Evolutionary conservation across 2,329 filamentous ascomycete species (phyloP), one percentile per base, ranked within the genome.

Genomic region (Leptodontidium sp.): DNA sequence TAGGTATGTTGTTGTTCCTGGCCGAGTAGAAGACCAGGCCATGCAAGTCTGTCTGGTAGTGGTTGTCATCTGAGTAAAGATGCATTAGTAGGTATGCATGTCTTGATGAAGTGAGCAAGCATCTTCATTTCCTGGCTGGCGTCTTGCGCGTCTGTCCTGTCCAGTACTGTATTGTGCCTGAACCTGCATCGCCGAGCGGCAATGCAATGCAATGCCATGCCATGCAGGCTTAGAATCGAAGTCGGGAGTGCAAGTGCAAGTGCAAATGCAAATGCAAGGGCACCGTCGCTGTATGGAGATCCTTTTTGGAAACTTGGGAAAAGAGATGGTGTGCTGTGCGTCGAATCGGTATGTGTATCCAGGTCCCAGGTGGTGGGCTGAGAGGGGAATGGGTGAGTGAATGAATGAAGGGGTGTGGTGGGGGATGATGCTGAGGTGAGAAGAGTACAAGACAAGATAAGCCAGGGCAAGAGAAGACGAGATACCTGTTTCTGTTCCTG

Each of bases 351-450:
- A 17, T 50, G n/a, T 50, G n/a, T 26, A 2, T 43, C 40, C 24
- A 43, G 12, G 50, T 43, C 61, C 24, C 21, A 52, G 43, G 32
- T 21, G 21, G 35, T 64, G 61, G 38, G 49, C 61, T 61, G 55
- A 59, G 55, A 59, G 55, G 52, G 53, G n/a, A 47, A 2, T 45
- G 29, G 6, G 6, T 32, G 29, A 32, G 6, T n/a, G 29, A 32
- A 32, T 32, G 29, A 32, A 32, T n/a, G 57, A 43, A 45, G 24
- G 38, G 35, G 57, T 43, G 57, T 59, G 35, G 57, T 35, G 40
- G 59, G 59, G 21, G 59, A 32, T 24, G 47, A 49, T 62, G 59
- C 43, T 62, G 59, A 62, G 24, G 26, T 50, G 59, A 62, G 40
- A 50, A 35, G 7, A 62, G n/a, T 1, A 40, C 55, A 15, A 35